Evolutionary conservation across 2,329 filamentous ascomycete species (phyloP).

Genomic region (Hypoxylon sp.): DNA sequence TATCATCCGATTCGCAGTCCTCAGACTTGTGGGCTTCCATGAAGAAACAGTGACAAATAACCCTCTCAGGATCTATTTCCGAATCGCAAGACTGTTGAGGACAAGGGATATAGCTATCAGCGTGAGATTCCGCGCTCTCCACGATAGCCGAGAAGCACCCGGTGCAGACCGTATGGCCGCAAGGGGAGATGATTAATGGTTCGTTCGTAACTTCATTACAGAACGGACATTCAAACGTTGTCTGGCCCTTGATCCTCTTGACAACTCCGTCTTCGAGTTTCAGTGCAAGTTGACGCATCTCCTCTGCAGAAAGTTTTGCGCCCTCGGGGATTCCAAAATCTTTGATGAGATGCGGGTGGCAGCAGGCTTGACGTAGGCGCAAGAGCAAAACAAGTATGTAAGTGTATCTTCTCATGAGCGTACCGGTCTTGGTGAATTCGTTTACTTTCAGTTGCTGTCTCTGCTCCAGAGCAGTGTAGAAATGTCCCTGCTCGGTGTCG

Average conservation of each 20-base stretch:
- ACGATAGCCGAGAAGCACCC: conserved; percentile 50
- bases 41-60: conserved; percentile 50
- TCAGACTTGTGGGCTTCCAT: conserved; percentile 41
- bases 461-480: conserved; percentile 72
- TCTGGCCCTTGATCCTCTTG: conserved; percentile 39
- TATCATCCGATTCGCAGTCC: conserved; percentile 14
- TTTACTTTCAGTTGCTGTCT: conserved; percentile 49
- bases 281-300: conserved; percentile 51
- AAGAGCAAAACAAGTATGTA: conserved; percentile 85
- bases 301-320: conserved; percentile 44
- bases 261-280: conserved; percentile 42
- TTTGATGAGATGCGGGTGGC: conserved; percentile 80
- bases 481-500: conserved; percentile 73
- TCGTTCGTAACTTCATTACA: conserved; percentile 44
- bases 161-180: conserved; percentile 52
- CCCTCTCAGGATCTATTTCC: conserved; percentile 40
- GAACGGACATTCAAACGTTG: conserved; percentile 47
- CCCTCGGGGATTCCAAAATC: conserved; percentile 55
- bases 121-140: conserved; percentile 26
- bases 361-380: conserved; percentile 84
- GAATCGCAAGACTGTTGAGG: conserved; percentile 35
- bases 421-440: conserved; percentile 47
- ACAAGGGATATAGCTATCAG: conserved; percentile 30
- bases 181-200: conserved; percentile 52
- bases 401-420: conserved; percentile 79